Conservation (phyloP, 2,329 filamentous ascomycete genomes). For the Samsoniella hepiali region DNA sequence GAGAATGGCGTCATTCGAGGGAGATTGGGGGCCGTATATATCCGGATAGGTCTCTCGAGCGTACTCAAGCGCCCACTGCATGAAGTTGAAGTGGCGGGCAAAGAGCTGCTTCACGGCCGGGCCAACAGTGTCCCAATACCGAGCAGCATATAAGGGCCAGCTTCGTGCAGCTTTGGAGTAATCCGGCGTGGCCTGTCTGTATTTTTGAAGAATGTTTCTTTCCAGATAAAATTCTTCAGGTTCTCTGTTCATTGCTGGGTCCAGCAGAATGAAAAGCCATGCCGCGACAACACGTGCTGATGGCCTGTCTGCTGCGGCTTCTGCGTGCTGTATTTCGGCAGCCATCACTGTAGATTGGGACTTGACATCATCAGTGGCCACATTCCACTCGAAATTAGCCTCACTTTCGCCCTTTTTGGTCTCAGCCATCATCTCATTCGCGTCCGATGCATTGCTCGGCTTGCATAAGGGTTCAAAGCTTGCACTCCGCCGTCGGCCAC, state of each 20-base stretch:
- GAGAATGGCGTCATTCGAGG: constrained; percentile 25
- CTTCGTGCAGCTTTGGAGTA: constrained; percentile 28
- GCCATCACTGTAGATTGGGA: neutral
- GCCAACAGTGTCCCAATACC: constrained; percentile 29
- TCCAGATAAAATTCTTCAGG: constrained; percentile 30
- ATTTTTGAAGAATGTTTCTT: constrained; percentile 23
- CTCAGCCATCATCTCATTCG: constrained; percentile 14
- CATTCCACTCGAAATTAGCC: neutral
- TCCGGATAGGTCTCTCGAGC: constrained; percentile 30
- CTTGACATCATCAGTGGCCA: neutral
- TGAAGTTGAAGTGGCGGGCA: constrained; percentile 30
- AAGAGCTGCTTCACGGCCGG: constrained; percentile 31
- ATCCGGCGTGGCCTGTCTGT: constrained; percentile 24
- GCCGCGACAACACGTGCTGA: constrained; percentile 6
- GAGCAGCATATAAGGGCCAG: constrained; percentile 29
- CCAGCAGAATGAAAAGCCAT: constrained; percentile 16
- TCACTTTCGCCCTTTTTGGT: neutral
- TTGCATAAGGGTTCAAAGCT: neutral
- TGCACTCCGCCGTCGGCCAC: neutral
- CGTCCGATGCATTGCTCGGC: constrained; percentile 5
- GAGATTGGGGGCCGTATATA: constrained; percentile 23
- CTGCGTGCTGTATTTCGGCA: neutral
- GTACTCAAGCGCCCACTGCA: constrained; percentile 38
- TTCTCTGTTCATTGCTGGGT: constrained; percentile 23
- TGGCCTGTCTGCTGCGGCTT: neutral